Evolutionary conservation across 306 rosid species (phyloP), one percentile per base, ranked within the genome.

Genomic region (Prunus padus): DNA sequence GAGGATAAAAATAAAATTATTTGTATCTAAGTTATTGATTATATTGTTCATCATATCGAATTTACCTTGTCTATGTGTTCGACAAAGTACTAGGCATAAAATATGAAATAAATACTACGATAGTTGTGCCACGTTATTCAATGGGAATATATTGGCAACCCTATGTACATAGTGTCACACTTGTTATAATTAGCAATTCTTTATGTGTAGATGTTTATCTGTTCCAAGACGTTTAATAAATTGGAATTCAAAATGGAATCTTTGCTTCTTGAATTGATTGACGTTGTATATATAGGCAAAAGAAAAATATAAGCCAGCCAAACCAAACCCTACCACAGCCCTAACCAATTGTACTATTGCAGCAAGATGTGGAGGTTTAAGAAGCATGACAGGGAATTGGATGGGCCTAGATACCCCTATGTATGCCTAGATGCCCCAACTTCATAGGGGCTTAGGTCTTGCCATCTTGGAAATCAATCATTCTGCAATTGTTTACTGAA

Each of bases 301-400:
- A 33, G 37, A 33, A 33, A 33, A 5, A 33, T 5, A 33, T 33
- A 33, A 33, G 37, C 37, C 7, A 8, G 8, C 37, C 8, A 33
- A 33, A 33, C 37, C 8, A 33, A 5, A 31, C 37, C 37, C 37
- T 33, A 33, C 37, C 37, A 33, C 7, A 33, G 5, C 37, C 37
- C 37, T 33, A 33, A 33, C 37, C 37, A 5, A 14, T 45, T 45
- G 15, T 14, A 45, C 50, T 11, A 3, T 15, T 14, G 14, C 42
- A 22, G 55, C 70, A 20, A 6, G 63, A 40, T 40, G 82, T 22
- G 37, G 19, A 60, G 55, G 49, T 49, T 56, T 73, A 20, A 64
- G 78, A 66, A 60, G 78, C 82, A 79, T 68, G 69, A 55, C 64
- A 65, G 68, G 57, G 44, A 23, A 13, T 3, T 42, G 51, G 1